These are phyloP conservation scores for Passiflora organensis DNA, from an alignment of 345 rosid genomes.

Conservation along the genomic window DNA sequence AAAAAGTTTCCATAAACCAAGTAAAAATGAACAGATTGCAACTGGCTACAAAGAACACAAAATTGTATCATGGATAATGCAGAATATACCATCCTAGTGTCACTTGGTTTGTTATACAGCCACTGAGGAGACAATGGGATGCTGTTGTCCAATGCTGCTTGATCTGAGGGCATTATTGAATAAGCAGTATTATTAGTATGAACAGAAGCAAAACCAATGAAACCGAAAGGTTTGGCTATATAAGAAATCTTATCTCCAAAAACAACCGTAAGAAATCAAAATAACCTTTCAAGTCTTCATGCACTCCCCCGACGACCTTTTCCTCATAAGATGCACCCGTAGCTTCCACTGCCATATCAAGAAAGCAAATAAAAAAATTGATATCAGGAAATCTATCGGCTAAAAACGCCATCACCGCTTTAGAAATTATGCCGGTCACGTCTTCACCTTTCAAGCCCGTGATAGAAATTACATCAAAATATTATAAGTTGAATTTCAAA, in stretches of 20 bases:
- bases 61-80: neutral
- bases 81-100: slow-evolving; percentile 21
- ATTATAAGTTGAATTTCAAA: no score
- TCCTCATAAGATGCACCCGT: slow-evolving; percentile 33
- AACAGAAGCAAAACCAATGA: neutral
- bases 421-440: no score
- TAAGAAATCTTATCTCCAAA: no score
- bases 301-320: slow-evolving; percentile 26
- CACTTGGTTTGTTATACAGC: slow-evolving; percentile 77
- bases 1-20: neutral
- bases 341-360: slow-evolving; percentile 33
- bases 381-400: no score
- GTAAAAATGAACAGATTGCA: neutral
- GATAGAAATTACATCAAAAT: no score
- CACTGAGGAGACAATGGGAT: slow-evolving; percentile 96
- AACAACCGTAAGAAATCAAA: no score
- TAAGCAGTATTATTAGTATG: neutral
- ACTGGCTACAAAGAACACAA: no score
- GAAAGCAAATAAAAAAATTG: slow-evolving; percentile 8
- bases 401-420: no score
- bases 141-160: slow-evolving; percentile 56
- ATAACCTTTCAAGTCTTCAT: slow-evolving; percentile 49
- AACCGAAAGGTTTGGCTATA: no score
- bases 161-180: slow-evolving; percentile 40
- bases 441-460: no score